A percentile compares a stretch with the other conserved stretches of the same genome.
Conservation (phyloP, 164 flowering plant genomes). For the Tinospora cordifolia region DNA sequence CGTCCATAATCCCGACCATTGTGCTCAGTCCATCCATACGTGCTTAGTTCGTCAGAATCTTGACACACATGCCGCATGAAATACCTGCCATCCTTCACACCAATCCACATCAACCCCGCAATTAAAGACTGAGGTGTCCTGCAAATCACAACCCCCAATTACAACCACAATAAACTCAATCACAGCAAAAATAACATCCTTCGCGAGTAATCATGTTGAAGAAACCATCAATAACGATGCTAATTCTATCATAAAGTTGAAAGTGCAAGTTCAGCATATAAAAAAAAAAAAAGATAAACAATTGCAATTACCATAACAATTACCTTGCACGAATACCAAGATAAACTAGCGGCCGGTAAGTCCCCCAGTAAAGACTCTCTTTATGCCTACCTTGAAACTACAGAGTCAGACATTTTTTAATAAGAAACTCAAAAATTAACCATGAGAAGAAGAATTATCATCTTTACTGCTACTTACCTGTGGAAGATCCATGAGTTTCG, state of each 20-base stretch:
- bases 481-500: conserved; percentile 70
- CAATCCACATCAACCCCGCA: conserved; percentile 97
- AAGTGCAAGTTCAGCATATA: not conserved
- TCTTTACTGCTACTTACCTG: conserved; percentile 28
- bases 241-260: not conserved
- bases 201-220: not conserved
- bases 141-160: conserved; percentile 20
- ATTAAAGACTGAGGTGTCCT: conserved; percentile 82
- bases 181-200: not conserved
- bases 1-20: conserved; percentile 95
- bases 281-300: not conserved
- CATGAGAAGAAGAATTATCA: not conserved
- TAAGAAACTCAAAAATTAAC: not conserved
- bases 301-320: not conserved
- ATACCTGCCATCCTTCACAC: conserved; percentile 75
- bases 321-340: conserved; percentile 91
- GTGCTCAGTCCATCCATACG: conserved; percentile 89
- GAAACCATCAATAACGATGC: not conserved
- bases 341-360: conserved; percentile 87
- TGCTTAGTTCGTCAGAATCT: conserved; percentile 71
- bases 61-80: conserved; percentile 77
- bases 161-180: not conserved
- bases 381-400: conserved; percentile 95
- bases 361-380: conserved; percentile 97
- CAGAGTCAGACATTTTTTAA: conserved; percentile 20